Evolutionary conservation across 805 yeast species (phyloP), one percentile per base, ranked within the genome.

Genomic region (Alloascoidea hylecoeti): DNA sequence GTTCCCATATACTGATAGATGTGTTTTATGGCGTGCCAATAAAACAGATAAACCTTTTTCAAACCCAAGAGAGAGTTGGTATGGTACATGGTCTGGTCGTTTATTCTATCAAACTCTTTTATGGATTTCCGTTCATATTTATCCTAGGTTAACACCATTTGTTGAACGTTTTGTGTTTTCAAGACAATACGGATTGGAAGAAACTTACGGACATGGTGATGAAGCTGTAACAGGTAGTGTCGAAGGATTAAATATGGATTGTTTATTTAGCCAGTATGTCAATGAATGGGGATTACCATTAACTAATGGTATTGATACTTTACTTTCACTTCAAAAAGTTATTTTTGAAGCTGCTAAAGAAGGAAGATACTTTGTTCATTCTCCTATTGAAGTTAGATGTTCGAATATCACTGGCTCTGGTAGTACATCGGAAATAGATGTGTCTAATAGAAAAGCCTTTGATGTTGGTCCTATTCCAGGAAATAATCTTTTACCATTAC

Each of bases 271-370:
- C 34, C 98, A 89, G 57, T 88, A 77, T 58, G 97, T 89, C 37
- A 77, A 88, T 53, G 98, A 89, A 60, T 89, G 97, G 97, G 86
- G 92, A n/a, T 73, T 94, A 36, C 97, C 97, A 15, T 61, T 89
- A 51, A 68, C 44, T 4, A 44, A 43, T 15, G 49, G 49, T 15
- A 41, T 34, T 17, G 38, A 38, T 15, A 27, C 41, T 1, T 34
- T 43, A 9, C 52, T 58, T 34, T 64, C 77, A n/a, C 63, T 89
- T 42, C 70, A 75, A 41, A 68, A 68, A 19, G 72, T 74, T 2
- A 78, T 82, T 38, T 54, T 66, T 18, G 62, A 60, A 16, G 95
- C 92, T 19, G 73, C 77, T 19, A 49, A 53, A 9, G 55, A 58
- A 12, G 73, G 74, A 42, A 77, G 76, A 28, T 89, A 68, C 57